Evolutionary conservation across 1,139 yeast genomes (phyloP).

Genomic region (Pichia sp.): DNA sequence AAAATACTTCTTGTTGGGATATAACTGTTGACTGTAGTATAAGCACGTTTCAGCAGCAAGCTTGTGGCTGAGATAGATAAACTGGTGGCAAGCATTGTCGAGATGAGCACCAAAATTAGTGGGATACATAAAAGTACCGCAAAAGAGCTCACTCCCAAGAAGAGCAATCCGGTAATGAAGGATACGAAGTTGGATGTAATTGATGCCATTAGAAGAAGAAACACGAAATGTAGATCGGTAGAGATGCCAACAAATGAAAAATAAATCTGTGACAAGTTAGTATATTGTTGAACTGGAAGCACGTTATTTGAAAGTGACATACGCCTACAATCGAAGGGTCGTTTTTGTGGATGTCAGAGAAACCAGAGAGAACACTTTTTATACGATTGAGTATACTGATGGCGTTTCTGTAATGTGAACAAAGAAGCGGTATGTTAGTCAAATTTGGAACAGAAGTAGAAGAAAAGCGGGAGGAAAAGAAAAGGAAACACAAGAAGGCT

Average conservation of each 20-base stretch:
- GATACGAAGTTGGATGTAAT: background rate
- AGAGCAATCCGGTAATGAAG: background rate
- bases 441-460: background rate
- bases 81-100: slow-evolving; percentile 2
- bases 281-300: background rate
- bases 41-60: background rate
- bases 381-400: background rate
- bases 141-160: background rate
- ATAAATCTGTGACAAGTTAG: slow-evolving; percentile 4
- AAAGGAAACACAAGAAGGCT: slow-evolving; percentile 1
- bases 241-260: slow-evolving; percentile 7
- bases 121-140: slow-evolving; percentile 5
- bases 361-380: background rate
- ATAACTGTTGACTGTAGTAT: background rate
- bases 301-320: background rate
- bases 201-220: slow-evolving; percentile 5
- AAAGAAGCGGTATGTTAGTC: slow-evolving; percentile 2
- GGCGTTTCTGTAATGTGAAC: background rate
- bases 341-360: background rate
- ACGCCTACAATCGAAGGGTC: slow-evolving; percentile 8
- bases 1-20: slow-evolving; percentile 20
- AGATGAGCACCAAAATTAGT: slow-evolving; percentile 5
- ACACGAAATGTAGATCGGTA: background rate
- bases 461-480: background rate
- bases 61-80: slow-evolving; percentile 1